Evolutionary conservation across 768 basidiomycete genomes (phyloP).

Genomic region (Suillus occidentalis): DNA sequence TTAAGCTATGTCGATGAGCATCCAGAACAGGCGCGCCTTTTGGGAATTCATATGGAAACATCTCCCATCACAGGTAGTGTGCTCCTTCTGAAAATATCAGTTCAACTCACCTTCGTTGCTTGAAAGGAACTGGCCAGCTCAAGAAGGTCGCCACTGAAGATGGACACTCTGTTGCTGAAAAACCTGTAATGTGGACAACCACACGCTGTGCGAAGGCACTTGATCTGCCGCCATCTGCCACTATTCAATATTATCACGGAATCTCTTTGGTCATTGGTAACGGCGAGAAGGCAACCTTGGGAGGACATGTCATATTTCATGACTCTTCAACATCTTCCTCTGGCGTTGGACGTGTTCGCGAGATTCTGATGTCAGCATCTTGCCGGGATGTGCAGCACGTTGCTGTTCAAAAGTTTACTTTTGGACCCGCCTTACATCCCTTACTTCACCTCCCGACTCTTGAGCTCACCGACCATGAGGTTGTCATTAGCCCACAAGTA

Average conservation of each 20-base stretch:
- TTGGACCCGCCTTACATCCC: background rate
- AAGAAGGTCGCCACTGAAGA: background rate
- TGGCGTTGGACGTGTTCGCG: background rate
- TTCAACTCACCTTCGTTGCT: background rate
- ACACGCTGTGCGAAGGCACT: background rate
- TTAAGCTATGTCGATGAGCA: slow-evolving; percentile 2
- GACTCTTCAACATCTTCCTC: too few species aligned
- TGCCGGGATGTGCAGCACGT: background rate
- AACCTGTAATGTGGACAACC: background rate
- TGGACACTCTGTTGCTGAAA: background rate
- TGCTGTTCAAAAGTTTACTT: background rate
- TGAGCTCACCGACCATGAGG: slow-evolving; percentile 3
- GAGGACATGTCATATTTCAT: background rate
- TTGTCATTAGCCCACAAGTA: slow-evolving; percentile 4
- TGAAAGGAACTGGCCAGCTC: background rate
- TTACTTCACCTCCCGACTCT: background rate
- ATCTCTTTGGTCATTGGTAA: background rate
- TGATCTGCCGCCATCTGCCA: background rate
- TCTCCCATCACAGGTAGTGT: background rate
- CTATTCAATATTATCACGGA: background rate
- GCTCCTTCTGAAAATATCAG: too few species aligned
- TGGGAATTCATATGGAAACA: background rate
- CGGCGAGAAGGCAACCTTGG: background rate
- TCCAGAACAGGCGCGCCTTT: slow-evolving; percentile 3
- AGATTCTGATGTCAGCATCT: background rate